Evolutionary conservation across 768 basidiomycete species (phyloP).

Genomic region (Suillus tomentosus): DNA sequence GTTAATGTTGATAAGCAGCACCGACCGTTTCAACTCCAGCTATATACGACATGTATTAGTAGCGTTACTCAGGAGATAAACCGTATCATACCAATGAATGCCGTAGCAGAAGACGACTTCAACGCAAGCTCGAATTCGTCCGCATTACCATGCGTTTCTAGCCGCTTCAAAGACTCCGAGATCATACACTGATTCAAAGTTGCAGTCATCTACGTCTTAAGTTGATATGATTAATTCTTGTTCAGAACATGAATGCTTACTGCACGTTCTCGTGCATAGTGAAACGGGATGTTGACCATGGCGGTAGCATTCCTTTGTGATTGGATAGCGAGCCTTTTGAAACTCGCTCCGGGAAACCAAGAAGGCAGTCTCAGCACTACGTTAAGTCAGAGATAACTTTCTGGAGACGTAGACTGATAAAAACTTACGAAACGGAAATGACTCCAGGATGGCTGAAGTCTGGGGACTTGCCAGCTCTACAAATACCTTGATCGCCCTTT

Average conservation of each 20-base stretch:
- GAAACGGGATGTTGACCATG: constrained; percentile 33
- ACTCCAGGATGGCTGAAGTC: constrained; percentile 30
- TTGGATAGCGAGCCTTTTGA: constrained; percentile 31
- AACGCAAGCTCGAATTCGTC: constrained; percentile 30
- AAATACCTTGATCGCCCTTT: constrained; percentile 30
- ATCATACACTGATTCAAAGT: constrained; percentile 31
- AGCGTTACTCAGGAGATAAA: constrained; percentile 10
- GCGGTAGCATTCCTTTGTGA: constrained; percentile 31
- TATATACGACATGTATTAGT: neutral
- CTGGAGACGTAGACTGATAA: constrained; percentile 12
- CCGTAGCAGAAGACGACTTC: constrained; percentile 34
- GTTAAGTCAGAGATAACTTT: constrained; percentile 17
- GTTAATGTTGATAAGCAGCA: neutral
- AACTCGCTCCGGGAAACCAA: constrained; percentile 40
- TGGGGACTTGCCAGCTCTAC: constrained; percentile 26
- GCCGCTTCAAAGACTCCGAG: constrained; percentile 31
- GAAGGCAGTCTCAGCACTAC: constrained; percentile 31
- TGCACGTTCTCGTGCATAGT: constrained; percentile 29
- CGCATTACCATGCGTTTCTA: constrained; percentile 15
- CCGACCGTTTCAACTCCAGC: constrained; percentile 35
- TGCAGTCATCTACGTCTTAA: constrained; percentile 19
- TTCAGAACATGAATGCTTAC: constrained; percentile 15
- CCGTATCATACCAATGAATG: constrained; percentile 31
- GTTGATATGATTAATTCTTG: neutral
- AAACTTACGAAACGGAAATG: constrained; percentile 34